Conservation (phyloP, 2,329 filamentous ascomycete species). For the Trichothecium roseum region DNA sequence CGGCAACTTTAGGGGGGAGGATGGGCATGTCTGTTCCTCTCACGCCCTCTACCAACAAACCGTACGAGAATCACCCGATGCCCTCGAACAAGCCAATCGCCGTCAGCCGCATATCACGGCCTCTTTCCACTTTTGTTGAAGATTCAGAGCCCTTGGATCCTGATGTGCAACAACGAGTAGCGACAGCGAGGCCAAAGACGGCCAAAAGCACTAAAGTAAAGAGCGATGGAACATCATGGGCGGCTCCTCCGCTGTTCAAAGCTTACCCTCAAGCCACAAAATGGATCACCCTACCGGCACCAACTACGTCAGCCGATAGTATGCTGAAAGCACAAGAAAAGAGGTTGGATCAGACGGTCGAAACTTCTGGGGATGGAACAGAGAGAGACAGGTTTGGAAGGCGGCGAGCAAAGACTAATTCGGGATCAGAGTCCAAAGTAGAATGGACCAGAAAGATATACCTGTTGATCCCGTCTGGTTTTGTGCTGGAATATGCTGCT, state of each 20-base stretch:
- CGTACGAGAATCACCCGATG: slow-evolving; percentile 2
- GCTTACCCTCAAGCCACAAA: slow-evolving; percentile 78
- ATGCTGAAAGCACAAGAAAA: slow-evolving; percentile 52
- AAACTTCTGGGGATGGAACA: neutral
- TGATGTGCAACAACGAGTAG: slow-evolving; percentile 2
- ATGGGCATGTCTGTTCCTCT: no score
- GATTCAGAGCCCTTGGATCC: neutral
- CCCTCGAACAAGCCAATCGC: slow-evolving; percentile 6
- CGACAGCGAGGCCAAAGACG: slow-evolving; percentile 7
- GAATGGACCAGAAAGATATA: slow-evolving; percentile 66
- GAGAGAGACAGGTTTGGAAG: slow-evolving; percentile 21
- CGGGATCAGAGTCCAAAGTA: slow-evolving; percentile 31
- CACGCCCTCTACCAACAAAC: neutral
- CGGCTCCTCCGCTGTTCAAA: slow-evolving; percentile 71
- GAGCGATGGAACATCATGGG: slow-evolving; percentile 37
- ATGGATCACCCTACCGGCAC: slow-evolving; percentile 59
- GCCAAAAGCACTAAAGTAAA: slow-evolving; percentile 5
- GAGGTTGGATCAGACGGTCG: slow-evolving; percentile 17
- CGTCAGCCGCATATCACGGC: slow-evolving; percentile 11
- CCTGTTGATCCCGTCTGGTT: slow-evolving; percentile 59
- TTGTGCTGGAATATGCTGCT: slow-evolving; percentile 63
- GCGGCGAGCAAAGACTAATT: slow-evolving; percentile 35
- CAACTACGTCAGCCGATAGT: slow-evolving; percentile 56
- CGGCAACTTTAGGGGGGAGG: neutral
- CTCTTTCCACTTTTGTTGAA: slow-evolving; percentile 9